phyloP scores from a whole-genome alignment of 805 yeast genomes.

The Kazachstania viticola region DNA sequence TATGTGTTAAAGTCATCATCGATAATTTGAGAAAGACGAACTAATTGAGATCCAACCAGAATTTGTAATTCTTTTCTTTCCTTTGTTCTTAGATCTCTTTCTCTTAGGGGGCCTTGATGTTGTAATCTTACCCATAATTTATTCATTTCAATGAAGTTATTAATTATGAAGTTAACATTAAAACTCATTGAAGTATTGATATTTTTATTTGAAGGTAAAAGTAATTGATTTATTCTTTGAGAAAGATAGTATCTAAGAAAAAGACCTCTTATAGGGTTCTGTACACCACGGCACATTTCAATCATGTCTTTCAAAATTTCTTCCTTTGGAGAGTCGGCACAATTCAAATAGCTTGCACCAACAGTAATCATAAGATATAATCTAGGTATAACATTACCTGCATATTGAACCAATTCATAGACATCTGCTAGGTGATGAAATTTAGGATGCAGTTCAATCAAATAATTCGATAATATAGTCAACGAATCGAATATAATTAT shows the following conservation, averaged over 20 bases:
- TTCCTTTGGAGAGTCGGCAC: constrained; percentile 54
- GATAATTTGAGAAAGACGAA: constrained; percentile 76
- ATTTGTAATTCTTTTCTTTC: constrained; percentile 87
- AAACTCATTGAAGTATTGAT: constrained; percentile 7
- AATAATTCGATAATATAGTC: constrained; percentile 49
- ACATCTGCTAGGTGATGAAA: constrained; percentile 71
- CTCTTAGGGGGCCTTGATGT: constrained; percentile 88
- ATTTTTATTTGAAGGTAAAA: constrained; percentile 20
- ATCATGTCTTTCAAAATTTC: constrained; percentile 93
- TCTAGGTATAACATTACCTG: constrained; percentile 87
- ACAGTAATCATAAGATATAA: constrained; percentile 90
- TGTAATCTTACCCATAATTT: constrained; percentile 94
- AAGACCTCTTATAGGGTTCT: constrained; percentile 86
- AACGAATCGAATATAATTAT: constrained; percentile 75
- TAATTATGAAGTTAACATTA: constrained; percentile 57
- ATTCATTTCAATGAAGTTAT: constrained; percentile 94
- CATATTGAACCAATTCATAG: constrained; percentile 89
- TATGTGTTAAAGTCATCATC: constrained; percentile 47
- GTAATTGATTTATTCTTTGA: constrained; percentile 56
- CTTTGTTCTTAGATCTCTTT: constrained; percentile 55
- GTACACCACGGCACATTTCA: constrained; percentile 96
- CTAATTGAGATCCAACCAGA: constrained; percentile 85
- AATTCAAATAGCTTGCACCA: constrained; percentile 78
- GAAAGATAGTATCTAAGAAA: constrained; percentile 81
- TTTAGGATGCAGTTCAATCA: constrained; percentile 55